phyloP scores from a whole-genome alignment of 148 eudicot genomes.

The Camellia sinensis region DNA sequence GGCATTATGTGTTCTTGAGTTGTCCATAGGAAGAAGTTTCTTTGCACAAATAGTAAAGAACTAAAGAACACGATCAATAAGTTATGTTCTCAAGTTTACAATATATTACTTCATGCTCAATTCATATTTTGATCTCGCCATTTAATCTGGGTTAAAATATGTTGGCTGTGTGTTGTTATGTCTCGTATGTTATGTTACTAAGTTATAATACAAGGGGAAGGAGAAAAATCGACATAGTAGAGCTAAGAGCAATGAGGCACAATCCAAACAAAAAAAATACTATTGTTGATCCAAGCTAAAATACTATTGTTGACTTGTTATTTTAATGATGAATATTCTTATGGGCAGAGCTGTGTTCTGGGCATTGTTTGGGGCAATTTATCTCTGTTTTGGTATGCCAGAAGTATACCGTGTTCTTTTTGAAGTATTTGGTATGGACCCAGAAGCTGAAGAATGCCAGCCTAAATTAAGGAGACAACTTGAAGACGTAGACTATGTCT shows the following conservation, averaged over 20 bases:
- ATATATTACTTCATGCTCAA: background rate
- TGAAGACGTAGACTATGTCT: slow-evolving; percentile 92
- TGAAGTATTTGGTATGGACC: slow-evolving; percentile 98
- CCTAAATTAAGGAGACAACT: slow-evolving; percentile 93
- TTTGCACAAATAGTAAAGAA: background rate
- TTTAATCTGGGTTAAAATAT: background rate
- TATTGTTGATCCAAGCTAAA: background rate
- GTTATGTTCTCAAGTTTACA: background rate
- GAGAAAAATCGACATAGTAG: background rate
- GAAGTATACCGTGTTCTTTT: slow-evolving; percentile 97
- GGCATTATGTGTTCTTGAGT: background rate
- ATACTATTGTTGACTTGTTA: background rate
- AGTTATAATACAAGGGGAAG: background rate
- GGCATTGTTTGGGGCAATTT: slow-evolving; percentile 98
- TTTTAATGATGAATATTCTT: background rate
- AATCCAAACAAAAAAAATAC: background rate
- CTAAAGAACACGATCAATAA: background rate
- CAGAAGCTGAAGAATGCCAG: slow-evolving; percentile 95
- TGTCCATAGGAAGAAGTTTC: background rate
- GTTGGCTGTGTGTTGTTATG: background rate
- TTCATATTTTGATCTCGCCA: background rate
- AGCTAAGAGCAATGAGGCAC: background rate
- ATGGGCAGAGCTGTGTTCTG: slow-evolving; percentile 80
- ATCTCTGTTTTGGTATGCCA: slow-evolving; percentile 94
- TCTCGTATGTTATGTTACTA: background rate